Base-by-base conservation (phyloP, 2,329 filamentous ascomycete species). In the Botryotinia narcissicola region DNA sequence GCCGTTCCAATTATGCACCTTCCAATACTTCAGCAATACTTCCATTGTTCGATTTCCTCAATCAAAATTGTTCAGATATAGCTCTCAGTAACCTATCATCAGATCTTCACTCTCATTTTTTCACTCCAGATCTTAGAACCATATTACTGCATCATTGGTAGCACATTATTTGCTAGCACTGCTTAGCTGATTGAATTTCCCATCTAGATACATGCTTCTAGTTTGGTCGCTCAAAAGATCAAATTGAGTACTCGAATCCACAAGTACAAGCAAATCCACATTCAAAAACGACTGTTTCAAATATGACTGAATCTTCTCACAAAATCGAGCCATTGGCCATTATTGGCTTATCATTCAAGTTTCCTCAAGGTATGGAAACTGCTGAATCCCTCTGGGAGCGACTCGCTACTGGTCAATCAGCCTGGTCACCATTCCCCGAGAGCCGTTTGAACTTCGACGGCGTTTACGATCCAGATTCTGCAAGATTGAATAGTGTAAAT, bases 321-420 rank as follows among this genome's bases (percentile, higher is more conserved):
- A 59, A 35, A 35, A 35, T 66, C 7, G 40, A 42, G 32, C 8
- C 42, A 22, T 66, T 66, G 5, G 87, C 86, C 6, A 82, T 88
- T 25, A 80, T 88, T 57, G 87, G 87, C 48, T 82, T 88, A 74
- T 84, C 84, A 8, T 84, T 86, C 54, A 83, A 86, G 18, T 87
- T 88, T 64, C 86, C 87, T 7, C 86, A 86, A 8, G 80, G 83
- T 25, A 85, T 85, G 8, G 82, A 80, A 4, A 82, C 82, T 6
- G 82, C 85, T 73, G 90, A 93, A 73, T 87, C 88, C 70, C 88
- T 94, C 42, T 94, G 92, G 92, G 89, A 93, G 73, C 84, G 94
- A 16, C 85, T 94, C n/a, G 87, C 89, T 79, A 89, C 91, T 81
- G 91, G 91, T 20, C 86, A 93, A 12, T 91, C 93, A 80, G 91